phyloP scores from a whole-genome alignment of 768 basidiomycete genomes.

The Saitozyma sp. region DNA sequence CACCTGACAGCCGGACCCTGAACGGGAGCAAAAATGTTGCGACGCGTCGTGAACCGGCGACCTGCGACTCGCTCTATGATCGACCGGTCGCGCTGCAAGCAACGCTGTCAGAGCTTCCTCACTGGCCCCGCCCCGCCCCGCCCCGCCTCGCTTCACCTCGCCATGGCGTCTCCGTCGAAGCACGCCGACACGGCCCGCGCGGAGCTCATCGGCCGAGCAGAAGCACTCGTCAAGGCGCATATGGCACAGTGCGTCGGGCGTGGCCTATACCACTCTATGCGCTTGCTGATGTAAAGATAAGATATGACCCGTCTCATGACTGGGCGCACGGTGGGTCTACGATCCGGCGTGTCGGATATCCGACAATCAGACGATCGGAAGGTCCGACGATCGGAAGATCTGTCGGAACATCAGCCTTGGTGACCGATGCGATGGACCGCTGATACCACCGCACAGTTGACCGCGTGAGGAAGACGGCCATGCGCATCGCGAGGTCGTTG shows the following conservation, averaged over 20 bases:
- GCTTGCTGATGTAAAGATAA: conserved; percentile 7
- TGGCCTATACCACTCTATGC: not conserved
- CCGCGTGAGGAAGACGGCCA: conserved; percentile 75
- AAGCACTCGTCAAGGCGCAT: conserved; percentile 44
- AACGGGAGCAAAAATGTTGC: not conserved
- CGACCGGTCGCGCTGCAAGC: too few species aligned
- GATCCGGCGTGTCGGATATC: not conserved
- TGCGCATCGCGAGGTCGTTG: conserved; percentile 63
- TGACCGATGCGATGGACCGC: not conserved
- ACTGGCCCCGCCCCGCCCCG: not conserved
- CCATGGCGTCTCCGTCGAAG: too few species aligned
- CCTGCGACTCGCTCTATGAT: too few species aligned
- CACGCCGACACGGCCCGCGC: not conserved
- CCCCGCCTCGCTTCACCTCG: too few species aligned
- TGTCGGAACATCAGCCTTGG: not conserved
- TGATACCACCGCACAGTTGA: conserved; percentile 59
- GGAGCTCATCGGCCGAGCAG: conserved; percentile 20
- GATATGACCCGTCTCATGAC: conserved; percentile 52
- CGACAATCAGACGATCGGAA: too few species aligned
- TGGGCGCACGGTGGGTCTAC: conserved; percentile 47
- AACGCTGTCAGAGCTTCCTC: too few species aligned
- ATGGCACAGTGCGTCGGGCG: conserved; percentile 42
- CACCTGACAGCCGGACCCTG: not conserved
- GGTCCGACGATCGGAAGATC: not conserved
- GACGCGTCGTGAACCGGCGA: too few species aligned